Evolutionary conservation across 495 filamentous ascomycete genomes (phyloP).

Genomic region (Sordaria brevicollis): DNA sequence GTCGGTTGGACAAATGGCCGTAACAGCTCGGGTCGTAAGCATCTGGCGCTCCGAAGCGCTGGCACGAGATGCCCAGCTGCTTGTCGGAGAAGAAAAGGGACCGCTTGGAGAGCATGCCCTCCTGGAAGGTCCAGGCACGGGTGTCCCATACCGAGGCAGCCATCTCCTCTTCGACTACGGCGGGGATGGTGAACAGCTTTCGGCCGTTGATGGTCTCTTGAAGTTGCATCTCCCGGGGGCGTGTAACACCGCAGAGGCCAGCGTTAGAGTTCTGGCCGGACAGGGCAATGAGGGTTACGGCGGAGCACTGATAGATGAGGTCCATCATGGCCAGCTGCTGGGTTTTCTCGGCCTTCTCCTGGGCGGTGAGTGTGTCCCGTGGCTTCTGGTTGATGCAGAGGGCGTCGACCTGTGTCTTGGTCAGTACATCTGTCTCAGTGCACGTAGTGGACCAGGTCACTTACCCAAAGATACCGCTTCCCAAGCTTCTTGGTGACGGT

Average conservation of each 20-base stretch:
- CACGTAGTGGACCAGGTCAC: not conserved
- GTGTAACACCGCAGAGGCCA: constrained; percentile 7
- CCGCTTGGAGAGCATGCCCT: constrained; percentile 5
- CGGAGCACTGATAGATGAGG: constrained; percentile 6
- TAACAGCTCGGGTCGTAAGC: not conserved
- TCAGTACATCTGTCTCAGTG: not conserved
- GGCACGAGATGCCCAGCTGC: constrained; percentile 5
- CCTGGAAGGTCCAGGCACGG: constrained; percentile 13
- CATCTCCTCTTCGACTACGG: not conserved
- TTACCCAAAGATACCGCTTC: constrained; percentile 12
- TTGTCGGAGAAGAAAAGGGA: constrained; percentile 4
- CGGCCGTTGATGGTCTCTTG: constrained; percentile 3
- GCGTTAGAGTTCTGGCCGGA: constrained; percentile 1
- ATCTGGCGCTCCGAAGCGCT: not conserved
- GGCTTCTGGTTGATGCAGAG: constrained; percentile 14
- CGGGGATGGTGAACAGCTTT: constrained; percentile 8
- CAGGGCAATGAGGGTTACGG: not conserved
- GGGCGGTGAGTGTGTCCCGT: not conserved
- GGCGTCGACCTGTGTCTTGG: constrained; percentile 5
- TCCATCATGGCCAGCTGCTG: constrained; percentile 9
- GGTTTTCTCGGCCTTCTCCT: constrained; percentile 2
- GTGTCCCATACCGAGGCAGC: not conserved
- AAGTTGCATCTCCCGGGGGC: not conserved
- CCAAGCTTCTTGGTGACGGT: constrained; percentile 7
- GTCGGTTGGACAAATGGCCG: not conserved